Percentiles rank a stretch among this genome's conserved stretches.
phyloP scores from a whole-genome alignment of 1,284 basidiomycete genomes.

The Wallemia mellicola region DNA sequence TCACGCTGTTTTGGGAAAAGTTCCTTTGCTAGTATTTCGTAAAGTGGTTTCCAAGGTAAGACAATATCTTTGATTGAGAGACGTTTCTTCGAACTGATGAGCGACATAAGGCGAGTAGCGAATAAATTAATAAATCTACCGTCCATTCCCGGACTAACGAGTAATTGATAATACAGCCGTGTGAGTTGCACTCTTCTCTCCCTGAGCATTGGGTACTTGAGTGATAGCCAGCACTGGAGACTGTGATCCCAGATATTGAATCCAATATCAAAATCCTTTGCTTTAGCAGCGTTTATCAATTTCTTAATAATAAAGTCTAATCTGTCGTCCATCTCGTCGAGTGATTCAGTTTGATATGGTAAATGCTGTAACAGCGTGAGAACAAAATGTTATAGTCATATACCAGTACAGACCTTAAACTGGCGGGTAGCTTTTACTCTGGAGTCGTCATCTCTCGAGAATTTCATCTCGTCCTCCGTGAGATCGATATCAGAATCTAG shows the following conservation, averaged over 20 bases:
- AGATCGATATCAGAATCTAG: neutral
- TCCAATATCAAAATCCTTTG: conserved; percentile 47
- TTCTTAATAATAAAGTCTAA: conserved; percentile 43
- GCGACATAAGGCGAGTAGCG: conserved; percentile 19
- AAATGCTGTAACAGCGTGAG: conserved; percentile 13
- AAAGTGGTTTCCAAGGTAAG: conserved; percentile 64
- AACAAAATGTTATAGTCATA: neutral
- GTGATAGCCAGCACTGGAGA: conserved; percentile 33
- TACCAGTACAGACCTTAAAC: neutral
- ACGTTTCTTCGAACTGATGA: conserved; percentile 41
- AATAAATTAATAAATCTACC: conserved; percentile 20
- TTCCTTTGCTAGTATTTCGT: conserved; percentile 46
- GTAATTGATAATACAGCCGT: conserved; percentile 40
- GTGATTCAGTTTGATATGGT: conserved; percentile 52
- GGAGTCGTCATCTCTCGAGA: neutral
- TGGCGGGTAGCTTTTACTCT: neutral
- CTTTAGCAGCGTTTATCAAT: conserved; percentile 36
- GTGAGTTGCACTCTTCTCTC: conserved; percentile 43
- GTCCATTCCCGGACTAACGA: conserved; percentile 24
- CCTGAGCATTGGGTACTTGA: conserved; percentile 60
- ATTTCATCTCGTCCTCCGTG: neutral
- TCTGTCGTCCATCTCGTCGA: conserved; percentile 46
- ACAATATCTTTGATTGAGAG: conserved; percentile 50
- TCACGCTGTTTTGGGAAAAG: conserved; percentile 53
- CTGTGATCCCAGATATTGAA: conserved; percentile 17